phyloP scores from a whole-genome alignment of 768 basidiomycete species.

The Chlorophyllum brunneum region DNA sequence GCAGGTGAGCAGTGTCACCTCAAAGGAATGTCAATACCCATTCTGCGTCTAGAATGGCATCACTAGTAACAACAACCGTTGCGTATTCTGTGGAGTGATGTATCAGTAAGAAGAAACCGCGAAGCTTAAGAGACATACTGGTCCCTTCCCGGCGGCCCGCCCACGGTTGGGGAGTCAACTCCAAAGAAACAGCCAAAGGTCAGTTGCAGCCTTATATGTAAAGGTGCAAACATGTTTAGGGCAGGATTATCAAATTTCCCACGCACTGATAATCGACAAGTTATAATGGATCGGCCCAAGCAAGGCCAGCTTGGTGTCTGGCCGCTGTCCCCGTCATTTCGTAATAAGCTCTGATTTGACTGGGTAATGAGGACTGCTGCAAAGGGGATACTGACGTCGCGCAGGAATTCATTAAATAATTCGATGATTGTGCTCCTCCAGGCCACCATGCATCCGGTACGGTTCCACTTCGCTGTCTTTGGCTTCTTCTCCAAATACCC shows the following conservation, averaged over 20 bases:
- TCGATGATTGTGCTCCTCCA: no score
- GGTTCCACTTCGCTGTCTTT: no score
- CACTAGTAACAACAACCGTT: neutral
- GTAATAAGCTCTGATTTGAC: no score
- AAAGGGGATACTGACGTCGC: no score
- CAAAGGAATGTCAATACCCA: slow-evolving; percentile 6
- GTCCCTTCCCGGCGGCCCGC: slow-evolving; percentile 4
- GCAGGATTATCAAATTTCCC: neutral
- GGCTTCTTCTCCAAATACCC: no score
- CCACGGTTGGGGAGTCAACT: slow-evolving; percentile 12
- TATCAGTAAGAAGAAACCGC: neutral
- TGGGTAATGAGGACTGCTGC: no score
- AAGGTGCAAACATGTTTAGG: slow-evolving; percentile 1
- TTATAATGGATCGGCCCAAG: no score
- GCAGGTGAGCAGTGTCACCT: slow-evolving; percentile 3
- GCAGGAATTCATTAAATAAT: no score
- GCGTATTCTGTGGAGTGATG: neutral
- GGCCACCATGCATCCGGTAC: no score
- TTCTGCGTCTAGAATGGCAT: neutral
- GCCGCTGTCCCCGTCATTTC: no score
- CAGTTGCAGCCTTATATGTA: neutral
- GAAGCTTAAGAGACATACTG: neutral
- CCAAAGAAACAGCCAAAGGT: neutral
- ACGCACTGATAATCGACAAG: no score
- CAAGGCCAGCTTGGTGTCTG: no score